Evolutionary conservation across 257 asterid species (phyloP).

Genomic region (Euphrasia confusa): DNA sequence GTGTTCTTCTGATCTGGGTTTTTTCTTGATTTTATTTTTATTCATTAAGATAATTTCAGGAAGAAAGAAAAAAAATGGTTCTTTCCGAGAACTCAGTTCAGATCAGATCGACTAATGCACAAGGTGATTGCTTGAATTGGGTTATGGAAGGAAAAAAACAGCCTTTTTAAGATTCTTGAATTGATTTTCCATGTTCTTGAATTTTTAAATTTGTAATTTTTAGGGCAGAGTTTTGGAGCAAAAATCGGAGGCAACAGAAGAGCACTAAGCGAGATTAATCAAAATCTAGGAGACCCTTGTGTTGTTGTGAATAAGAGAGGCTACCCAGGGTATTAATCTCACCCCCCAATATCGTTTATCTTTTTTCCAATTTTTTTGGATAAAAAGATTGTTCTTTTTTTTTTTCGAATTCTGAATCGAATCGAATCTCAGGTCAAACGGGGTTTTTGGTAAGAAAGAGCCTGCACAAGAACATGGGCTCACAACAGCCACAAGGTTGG

Average conservation of each 20-base stretch:
- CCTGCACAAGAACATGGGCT: slow-evolving; percentile 47
- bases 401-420: not conserved
- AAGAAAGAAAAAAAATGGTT: slow-evolving; percentile 29
- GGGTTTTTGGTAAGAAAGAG: slow-evolving; percentile 42
- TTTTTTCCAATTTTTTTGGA: not conserved
- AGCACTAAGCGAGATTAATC: slow-evolving; percentile 56
- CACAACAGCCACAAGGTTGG: slow-evolving; percentile 56
- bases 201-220: not conserved
- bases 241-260: slow-evolving; percentile 61
- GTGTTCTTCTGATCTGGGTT: slow-evolving; percentile 13
- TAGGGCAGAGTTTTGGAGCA: slow-evolving; percentile 55
- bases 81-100: slow-evolving; percentile 44
- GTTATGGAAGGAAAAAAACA: not conserved
- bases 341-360: slow-evolving; percentile 18
- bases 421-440: slow-evolving; percentile 49
- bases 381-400: not conserved
- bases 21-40: slow-evolving; percentile 8
- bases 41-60: slow-evolving; percentile 21
- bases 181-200: not conserved
- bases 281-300: slow-evolving; percentile 42
- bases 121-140: slow-evolving; percentile 34
- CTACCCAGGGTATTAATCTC: slow-evolving; percentile 55
- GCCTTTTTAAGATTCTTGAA: not conserved
- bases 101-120: slow-evolving; percentile 39
- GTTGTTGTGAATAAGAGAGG: slow-evolving; percentile 56